Evolutionary conservation across 805 yeast species (phyloP), one percentile per base, ranked within the genome.

Genomic region (Wickerhamiella vanderwaltii): DNA sequence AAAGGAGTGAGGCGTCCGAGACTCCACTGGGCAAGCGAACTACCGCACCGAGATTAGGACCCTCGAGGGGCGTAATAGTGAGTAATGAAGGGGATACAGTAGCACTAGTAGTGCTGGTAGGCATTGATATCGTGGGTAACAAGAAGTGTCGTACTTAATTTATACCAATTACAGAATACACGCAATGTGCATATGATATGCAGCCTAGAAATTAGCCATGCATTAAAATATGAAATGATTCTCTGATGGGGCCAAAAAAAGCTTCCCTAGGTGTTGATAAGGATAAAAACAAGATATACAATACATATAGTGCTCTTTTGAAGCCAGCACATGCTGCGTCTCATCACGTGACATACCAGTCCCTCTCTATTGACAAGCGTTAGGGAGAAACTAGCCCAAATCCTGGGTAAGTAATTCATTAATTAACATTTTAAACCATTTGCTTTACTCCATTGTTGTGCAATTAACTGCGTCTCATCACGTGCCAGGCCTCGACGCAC

Each of bases 1-100:
- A 68, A 46, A 85, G 67, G 42, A 68, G 57, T 3, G 82, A 68
- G 12, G 94, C 94, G 60, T 84, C 94, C 43, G 72, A 75, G 46
- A 80, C 71, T 49, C 79, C 79, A 3, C 58, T 57, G 26, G 95
- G 95, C 31, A 84, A 61, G 5, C 58, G 61, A 35, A 85, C 64
- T 11, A 63, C 61, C 41, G 91, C 88, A 32, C 95, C 94, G 50
- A 84, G 70, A 19, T 77, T 75, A 23, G 69, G 60, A 38, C 62
- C 63, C 29, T 55, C 59, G 7, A 75, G 60, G 13, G 81, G 79
- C 11, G 63, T 60, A 24, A 72, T 64, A 6, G 28, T 17, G 6
- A 55, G 42, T 33, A n/a, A n/a, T n/a, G n/a, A n/a, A n/a, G n/a
- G n/a, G n/a, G n/a, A n/a, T n/a, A n/a, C n/a, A n/a, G n/a, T n/a